Evolutionary conservation across 768 basidiomycete genomes (phyloP).

Genomic region (Agaricus bisporus): DNA sequence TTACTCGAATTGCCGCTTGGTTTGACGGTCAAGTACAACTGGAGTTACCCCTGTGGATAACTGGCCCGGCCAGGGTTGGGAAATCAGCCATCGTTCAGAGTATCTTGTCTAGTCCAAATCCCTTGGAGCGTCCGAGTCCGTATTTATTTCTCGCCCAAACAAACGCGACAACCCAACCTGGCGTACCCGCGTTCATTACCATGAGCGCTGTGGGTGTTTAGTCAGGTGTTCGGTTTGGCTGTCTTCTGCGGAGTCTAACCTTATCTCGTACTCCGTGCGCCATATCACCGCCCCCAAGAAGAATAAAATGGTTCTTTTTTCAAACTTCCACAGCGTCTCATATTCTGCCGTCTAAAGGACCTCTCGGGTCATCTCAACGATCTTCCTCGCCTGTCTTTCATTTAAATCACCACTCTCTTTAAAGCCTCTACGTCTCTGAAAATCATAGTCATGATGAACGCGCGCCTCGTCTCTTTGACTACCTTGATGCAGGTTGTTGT

Average conservation of each 20-base stretch:
- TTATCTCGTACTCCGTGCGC: background rate
- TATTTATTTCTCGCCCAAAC: constrained; percentile 5
- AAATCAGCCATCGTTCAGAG: constrained; percentile 4
- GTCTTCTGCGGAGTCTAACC: constrained; percentile 9
- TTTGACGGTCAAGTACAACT: background rate
- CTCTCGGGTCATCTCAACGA: background rate
- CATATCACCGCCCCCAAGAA: background rate
- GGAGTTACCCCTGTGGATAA: background rate
- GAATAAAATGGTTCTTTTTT: background rate
- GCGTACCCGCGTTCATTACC: background rate
- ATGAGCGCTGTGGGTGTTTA: background rate
- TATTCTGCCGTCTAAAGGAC: background rate
- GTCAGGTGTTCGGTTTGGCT: background rate
- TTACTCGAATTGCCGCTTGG: background rate
- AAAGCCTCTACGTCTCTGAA: constrained; percentile 1
- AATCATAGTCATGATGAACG: constrained; percentile 10
- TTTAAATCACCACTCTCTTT: constrained; percentile 4
- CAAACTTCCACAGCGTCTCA: background rate
- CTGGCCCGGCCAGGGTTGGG: constrained; percentile 4
- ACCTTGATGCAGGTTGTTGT: constrained; percentile 18
- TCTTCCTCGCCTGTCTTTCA: background rate
- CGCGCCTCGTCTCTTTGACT: constrained; percentile 20
- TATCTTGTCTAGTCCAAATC: background rate
- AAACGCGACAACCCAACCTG: background rate
- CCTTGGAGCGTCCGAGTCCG: background rate